Evolutionary conservation across 164 flowering plant species (phyloP).

Genomic region (Malania oleifera): DNA sequence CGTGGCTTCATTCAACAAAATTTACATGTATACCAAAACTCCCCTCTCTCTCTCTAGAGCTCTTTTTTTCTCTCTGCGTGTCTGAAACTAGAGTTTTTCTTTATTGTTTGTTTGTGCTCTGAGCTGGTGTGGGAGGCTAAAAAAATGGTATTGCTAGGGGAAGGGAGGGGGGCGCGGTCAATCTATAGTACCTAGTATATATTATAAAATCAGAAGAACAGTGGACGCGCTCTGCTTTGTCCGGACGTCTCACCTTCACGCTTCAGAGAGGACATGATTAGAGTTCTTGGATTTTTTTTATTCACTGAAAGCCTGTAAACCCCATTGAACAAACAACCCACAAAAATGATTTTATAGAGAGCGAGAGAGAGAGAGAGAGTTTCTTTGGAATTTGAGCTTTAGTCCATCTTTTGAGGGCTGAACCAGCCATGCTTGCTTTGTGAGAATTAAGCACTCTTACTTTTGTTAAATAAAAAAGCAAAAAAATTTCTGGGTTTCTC

Average conservation of each 20-base stretch:
- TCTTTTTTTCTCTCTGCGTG: background rate
- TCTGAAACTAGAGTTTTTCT: background rate
- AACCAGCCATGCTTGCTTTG: slow-evolving; percentile 33
- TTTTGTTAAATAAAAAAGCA: too few species aligned
- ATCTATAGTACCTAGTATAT: background rate
- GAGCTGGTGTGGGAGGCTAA: too few species aligned
- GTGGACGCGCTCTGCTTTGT: slow-evolving; percentile 34
- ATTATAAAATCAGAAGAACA: slow-evolving; percentile 3
- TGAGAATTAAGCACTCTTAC: slow-evolving; percentile 12
- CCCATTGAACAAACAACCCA: slow-evolving; percentile 1
- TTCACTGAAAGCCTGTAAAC: slow-evolving; percentile 2
- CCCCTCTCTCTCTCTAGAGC: background rate
- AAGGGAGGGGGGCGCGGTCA: too few species aligned
- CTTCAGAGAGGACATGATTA: slow-evolving; percentile 24
- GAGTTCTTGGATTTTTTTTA: slow-evolving; percentile 4
- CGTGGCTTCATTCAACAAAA: background rate
- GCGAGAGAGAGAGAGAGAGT: background rate
- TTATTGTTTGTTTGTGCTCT: background rate
- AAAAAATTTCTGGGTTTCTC: slow-evolving; percentile 9
- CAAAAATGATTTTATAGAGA: background rate
- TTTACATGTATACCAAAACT: too few species aligned
- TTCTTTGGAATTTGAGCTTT: slow-evolving; percentile 35
- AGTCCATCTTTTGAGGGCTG: slow-evolving; percentile 38
- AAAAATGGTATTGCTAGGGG: too few species aligned
- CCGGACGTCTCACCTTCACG: slow-evolving; percentile 22